Evolutionary conservation across 495 filamentous ascomycete genomes (phyloP).

Genomic region (Trichoderma asperelloides): DNA sequence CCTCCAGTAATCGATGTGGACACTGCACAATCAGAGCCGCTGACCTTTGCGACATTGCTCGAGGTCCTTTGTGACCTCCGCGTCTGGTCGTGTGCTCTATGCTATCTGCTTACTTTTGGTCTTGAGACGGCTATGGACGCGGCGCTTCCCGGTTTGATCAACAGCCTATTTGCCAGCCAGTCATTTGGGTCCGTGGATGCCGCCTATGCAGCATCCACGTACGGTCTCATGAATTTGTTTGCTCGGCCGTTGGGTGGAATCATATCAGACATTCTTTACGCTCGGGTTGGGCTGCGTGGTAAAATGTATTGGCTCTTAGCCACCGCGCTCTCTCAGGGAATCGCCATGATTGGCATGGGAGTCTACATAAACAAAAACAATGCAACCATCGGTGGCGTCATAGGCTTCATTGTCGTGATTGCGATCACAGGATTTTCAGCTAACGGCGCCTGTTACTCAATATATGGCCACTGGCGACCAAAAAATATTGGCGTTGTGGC

Average conservation of each 20-base stretch:
- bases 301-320: slow-evolving; percentile 65
- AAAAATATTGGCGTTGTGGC: slow-evolving; percentile 59
- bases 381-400: slow-evolving; percentile 44
- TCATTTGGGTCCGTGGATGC: not conserved
- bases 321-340: slow-evolving; percentile 42
- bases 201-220: slow-evolving; percentile 60
- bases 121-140: not conserved
- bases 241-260: slow-evolving; percentile 69
- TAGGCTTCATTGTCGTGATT: slow-evolving; percentile 62
- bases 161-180: not conserved
- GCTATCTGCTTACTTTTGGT: not conserved
- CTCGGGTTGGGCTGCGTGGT: slow-evolving; percentile 51
- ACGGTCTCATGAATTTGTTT: slow-evolving; percentile 76
- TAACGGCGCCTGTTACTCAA: slow-evolving; percentile 79
- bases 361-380: slow-evolving; percentile 43
- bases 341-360: slow-evolving; percentile 60
- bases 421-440: slow-evolving; percentile 70
- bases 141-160: not conserved
- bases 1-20: not conserved
- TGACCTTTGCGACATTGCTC: not conserved
- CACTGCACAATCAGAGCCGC: not conserved
- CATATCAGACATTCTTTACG: slow-evolving; percentile 64
- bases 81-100: not conserved
- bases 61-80: not conserved
- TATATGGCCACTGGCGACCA: slow-evolving; percentile 79